phyloP scores from a whole-genome alignment of 1,284 basidiomycete species.

The Ceratobasidium sp. region DNA sequence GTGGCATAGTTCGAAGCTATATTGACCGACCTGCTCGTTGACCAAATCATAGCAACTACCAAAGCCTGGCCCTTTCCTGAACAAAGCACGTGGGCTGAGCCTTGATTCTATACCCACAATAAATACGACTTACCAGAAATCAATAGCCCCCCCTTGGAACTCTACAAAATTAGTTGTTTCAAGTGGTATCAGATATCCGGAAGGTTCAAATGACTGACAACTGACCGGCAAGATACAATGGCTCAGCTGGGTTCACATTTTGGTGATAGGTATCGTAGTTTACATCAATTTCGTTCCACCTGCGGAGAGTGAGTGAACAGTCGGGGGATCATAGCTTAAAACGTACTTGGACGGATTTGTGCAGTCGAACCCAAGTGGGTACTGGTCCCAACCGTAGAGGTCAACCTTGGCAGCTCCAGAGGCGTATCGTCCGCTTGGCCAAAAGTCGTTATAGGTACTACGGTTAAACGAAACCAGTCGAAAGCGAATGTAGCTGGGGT shows the following conservation, averaged over 20 bases:
- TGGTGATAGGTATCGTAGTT: slow-evolving; percentile 29
- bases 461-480: background rate
- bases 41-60: slow-evolving; percentile 30
- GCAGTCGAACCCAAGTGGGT: slow-evolving; percentile 43
- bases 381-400: slow-evolving; percentile 40
- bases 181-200: background rate
- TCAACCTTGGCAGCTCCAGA: slow-evolving; percentile 43
- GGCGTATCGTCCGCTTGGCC: slow-evolving; percentile 23
- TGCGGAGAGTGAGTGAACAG: background rate
- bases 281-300: slow-evolving; percentile 21
- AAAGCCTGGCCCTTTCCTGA: slow-evolving; percentile 38
- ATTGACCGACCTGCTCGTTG: slow-evolving; percentile 29
- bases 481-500: background rate
- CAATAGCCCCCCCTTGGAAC: slow-evolving; percentile 39
- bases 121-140: slow-evolving; percentile 28
- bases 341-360: slow-evolving; percentile 22
- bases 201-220: background rate
- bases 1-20: background rate
- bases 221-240: slow-evolving; percentile 37
- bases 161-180: background rate
- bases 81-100: background rate
- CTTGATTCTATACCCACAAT: no score
- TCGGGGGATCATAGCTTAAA: background rate
- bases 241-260: slow-evolving; percentile 32
- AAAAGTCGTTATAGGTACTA: slow-evolving; percentile 41